Evolutionary conservation across 1,139 yeast genomes (phyloP).

Genomic region (Meyerozyma elateridarum): DNA sequence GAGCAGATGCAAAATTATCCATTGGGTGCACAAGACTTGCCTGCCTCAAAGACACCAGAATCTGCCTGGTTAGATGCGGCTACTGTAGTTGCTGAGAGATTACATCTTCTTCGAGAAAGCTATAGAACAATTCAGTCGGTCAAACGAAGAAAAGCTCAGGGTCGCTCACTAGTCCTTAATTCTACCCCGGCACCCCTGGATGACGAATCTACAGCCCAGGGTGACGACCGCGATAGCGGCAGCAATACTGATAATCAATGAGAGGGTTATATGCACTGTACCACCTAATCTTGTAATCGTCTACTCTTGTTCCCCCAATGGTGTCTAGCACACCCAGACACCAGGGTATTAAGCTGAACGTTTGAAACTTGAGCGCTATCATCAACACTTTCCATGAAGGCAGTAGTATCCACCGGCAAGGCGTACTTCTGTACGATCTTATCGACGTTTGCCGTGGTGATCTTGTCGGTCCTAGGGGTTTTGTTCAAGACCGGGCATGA

Average conservation of each 20-base stretch:
- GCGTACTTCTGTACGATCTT: conserved; percentile 95
- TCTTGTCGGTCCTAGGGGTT: conserved; percentile 77
- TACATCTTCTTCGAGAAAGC: conserved; percentile 28
- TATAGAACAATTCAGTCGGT: conserved; percentile 23
- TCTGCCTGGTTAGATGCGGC: conserved; percentile 28
- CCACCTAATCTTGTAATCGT: neutral
- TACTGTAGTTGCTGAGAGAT: conserved; percentile 23
- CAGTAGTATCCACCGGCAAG: conserved; percentile 49
- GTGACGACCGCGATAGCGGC: conserved; percentile 15
- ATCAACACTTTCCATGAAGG: conserved; percentile 18
- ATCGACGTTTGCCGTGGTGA: conserved; percentile 86
- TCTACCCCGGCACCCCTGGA: conserved; percentile 11
- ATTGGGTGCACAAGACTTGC: too few species aligned
- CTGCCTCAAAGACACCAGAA: too few species aligned
- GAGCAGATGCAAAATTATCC: too few species aligned
- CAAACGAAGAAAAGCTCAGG: conserved; percentile 16
- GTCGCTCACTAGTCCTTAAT: conserved; percentile 2
- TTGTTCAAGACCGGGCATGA: conserved; percentile 80
- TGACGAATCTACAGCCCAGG: conserved; percentile 16
- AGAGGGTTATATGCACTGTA: conserved; percentile 1
- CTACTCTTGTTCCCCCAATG: neutral
- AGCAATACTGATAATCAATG: conserved; percentile 10
- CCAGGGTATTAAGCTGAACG: neutral
- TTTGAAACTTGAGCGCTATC: too few species aligned
- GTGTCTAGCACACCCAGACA: conserved; percentile 1